These are phyloP conservation scores for Aphanomyces cochlioides DNA, from an alignment of 352 stramenopile genomes.

Conservation along the genomic window DNA sequence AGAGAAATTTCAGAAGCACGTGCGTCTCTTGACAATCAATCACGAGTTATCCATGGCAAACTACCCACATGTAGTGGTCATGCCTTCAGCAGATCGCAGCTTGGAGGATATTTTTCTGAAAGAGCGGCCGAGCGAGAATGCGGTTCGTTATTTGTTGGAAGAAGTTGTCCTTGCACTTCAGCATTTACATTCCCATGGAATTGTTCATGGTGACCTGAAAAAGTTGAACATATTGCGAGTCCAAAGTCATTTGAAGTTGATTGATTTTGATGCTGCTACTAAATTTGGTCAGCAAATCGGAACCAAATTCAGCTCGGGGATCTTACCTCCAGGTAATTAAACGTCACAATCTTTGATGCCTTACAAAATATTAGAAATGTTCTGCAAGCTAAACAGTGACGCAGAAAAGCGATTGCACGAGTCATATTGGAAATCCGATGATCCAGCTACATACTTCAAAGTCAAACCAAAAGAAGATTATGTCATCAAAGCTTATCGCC, in stretches of 20 bases:
- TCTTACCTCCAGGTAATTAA: conserved; percentile 25
- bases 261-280: conserved; percentile 29
- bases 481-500: not conserved
- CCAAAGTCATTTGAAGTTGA: conserved; percentile 24
- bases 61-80: not conserved
- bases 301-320: conserved; percentile 30
- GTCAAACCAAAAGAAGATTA: not conserved
- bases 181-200: not conserved
- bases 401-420: not conserved
- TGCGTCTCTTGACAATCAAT: not conserved
- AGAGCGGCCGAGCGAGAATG: not conserved
- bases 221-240: conserved; percentile 32
- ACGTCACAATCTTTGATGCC: not conserved
- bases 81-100: not conserved
- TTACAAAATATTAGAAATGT: conserved; percentile 5
- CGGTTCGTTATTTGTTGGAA: not conserved
- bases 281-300: conserved; percentile 1
- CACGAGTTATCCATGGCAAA: not conserved
- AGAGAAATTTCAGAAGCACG: not conserved
- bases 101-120: conserved; percentile 9
- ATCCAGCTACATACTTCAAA: not conserved
- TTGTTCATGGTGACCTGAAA: conserved; percentile 33
- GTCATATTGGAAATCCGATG: not conserved
- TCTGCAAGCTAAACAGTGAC: not conserved
- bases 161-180: not conserved